Percentiles rank a stretch among this genome's conserved stretches.
These are phyloP conservation scores for Ceratocystis diversiconidia DNA, from an alignment of 2,329 filamentous ascomycete species.

Conservation along the genomic window DNA sequence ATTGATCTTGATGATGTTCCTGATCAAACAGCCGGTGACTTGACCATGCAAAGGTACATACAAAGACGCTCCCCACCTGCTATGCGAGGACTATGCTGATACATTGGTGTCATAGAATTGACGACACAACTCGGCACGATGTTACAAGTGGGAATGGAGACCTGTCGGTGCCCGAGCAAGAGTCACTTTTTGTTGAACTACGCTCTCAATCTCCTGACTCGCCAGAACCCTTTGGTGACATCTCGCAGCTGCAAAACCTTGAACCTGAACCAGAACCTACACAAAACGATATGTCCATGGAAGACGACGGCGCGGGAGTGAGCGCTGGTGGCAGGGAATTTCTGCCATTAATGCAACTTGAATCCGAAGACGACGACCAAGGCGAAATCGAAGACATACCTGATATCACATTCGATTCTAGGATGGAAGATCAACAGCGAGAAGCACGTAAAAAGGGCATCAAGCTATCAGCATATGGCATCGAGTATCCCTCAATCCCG, in stretches of 20 bases:
- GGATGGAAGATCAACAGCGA: constrained; percentile 7
- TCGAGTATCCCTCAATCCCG: constrained; percentile 63
- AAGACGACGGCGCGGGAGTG: not conserved
- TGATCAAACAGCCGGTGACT: constrained; percentile 28
- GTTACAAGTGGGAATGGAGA: constrained; percentile 12
- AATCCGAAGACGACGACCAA: constrained; percentile 15
- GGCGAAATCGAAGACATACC: constrained; percentile 14
- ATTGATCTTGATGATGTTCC: constrained; percentile 31
- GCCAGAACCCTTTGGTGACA: constrained; percentile 16
- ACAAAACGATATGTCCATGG: constrained; percentile 11
- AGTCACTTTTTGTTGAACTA: not conserved
- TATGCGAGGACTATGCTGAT: not conserved
- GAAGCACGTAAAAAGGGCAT: constrained; percentile 30
- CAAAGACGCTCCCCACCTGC: not conserved
- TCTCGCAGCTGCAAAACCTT: constrained; percentile 14
- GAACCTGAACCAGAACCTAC: constrained; percentile 6
- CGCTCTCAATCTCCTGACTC: constrained; percentile 12
- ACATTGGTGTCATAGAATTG: constrained; percentile 22
- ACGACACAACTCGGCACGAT: constrained; percentile 22
- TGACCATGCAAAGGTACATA: constrained; percentile 31
- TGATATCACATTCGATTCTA: constrained; percentile 9
- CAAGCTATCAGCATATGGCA: constrained; percentile 55
- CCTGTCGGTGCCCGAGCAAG: constrained; percentile 7
- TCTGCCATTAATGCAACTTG: constrained; percentile 12
- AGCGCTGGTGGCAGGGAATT: not conserved